phyloP scores from a whole-genome alignment of 208 protist genomes.

The Trypanosoma rangeli region DNA sequence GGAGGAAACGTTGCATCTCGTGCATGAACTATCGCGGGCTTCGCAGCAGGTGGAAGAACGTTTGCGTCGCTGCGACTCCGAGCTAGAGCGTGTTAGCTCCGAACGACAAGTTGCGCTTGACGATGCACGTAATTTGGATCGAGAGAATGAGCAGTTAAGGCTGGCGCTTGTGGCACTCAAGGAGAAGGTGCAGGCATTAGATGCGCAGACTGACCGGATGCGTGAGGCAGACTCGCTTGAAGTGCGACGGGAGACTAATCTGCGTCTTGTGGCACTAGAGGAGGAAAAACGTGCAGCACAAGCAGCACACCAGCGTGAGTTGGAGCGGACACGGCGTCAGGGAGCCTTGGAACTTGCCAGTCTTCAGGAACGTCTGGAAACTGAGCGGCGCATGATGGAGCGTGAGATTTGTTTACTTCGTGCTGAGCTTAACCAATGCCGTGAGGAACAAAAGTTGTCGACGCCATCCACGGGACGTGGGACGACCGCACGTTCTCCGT shows the following conservation, averaged over 20 bases:
- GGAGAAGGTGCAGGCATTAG: slow-evolving; percentile 24
- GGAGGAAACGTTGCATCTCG: slow-evolving; percentile 11
- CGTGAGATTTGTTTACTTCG: slow-evolving; percentile 21
- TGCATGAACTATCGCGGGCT: slow-evolving; percentile 7
- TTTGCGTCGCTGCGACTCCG: slow-evolving; percentile 4
- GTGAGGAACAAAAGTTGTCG: slow-evolving; percentile 9
- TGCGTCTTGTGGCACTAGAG: slow-evolving; percentile 7
- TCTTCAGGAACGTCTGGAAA: slow-evolving; percentile 15
- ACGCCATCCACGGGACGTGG: background rate
- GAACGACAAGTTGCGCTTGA: slow-evolving; percentile 9
- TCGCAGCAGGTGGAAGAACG: slow-evolving; percentile 16
- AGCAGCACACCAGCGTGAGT: slow-evolving; percentile 9
- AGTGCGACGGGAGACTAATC: background rate
- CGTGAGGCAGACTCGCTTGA: slow-evolving; percentile 13
- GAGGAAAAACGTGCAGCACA: slow-evolving; percentile 15
- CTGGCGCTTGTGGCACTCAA: slow-evolving; percentile 18
- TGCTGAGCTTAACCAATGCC: slow-evolving; percentile 12
- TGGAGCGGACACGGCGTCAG: slow-evolving; percentile 19
- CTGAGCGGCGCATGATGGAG: slow-evolving; percentile 4
- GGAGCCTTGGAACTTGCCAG: slow-evolving; percentile 5
- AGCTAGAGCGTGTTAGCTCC: background rate
- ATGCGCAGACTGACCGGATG: slow-evolving; percentile 26
- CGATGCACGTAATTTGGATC: slow-evolving; percentile 11
- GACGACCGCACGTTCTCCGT: background rate
- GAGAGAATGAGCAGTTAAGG: slow-evolving; percentile 21